Conservation (phyloP, 768 basidiomycete genomes). For the Suillus bovinus region DNA sequence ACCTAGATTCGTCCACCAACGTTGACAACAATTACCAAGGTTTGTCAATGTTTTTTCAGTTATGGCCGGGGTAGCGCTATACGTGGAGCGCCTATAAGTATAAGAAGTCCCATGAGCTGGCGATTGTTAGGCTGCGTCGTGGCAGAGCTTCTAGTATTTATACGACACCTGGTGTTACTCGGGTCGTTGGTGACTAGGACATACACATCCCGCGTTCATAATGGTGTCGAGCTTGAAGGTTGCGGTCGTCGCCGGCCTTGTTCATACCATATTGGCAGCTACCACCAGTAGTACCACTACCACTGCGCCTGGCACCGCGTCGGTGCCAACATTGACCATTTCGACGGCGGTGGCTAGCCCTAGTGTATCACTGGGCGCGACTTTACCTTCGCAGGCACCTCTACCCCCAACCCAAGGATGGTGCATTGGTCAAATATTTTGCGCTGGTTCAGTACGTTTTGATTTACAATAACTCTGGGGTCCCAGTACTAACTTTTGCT, state of each 20-base stretch:
- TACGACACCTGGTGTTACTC: not conserved
- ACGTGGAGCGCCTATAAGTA: conserved; percentile 5
- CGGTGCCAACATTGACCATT: conserved; percentile 43
- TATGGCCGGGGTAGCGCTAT: not conserved
- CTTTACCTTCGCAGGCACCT: conserved; percentile 65
- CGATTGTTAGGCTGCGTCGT: not conserved
- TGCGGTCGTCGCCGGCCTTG: conserved; percentile 17
- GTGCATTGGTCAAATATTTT: conserved; percentile 80
- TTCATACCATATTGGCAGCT: conserved; percentile 17
- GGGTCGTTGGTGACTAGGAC: not conserved
- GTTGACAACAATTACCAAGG: not conserved
- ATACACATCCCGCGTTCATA: not conserved
- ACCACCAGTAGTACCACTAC: conserved; percentile 14
- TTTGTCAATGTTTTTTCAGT: not conserved
- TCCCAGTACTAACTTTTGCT: not conserved
- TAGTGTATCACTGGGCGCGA: conserved; percentile 48
- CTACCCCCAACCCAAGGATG: conserved; percentile 72
- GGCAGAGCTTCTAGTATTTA: not conserved
- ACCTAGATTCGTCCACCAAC: not conserved
- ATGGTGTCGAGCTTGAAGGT: conserved; percentile 32
- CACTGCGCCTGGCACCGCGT: conserved; percentile 17
- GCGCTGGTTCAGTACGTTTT: conserved; percentile 64
- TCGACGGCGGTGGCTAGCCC: conserved; percentile 68
- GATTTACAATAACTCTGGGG: not conserved
- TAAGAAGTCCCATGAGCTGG: not conserved